These are phyloP conservation scores for Halophytophthora batemanensis DNA, from an alignment of 352 stramenopile species.

Conservation along the genomic window DNA sequence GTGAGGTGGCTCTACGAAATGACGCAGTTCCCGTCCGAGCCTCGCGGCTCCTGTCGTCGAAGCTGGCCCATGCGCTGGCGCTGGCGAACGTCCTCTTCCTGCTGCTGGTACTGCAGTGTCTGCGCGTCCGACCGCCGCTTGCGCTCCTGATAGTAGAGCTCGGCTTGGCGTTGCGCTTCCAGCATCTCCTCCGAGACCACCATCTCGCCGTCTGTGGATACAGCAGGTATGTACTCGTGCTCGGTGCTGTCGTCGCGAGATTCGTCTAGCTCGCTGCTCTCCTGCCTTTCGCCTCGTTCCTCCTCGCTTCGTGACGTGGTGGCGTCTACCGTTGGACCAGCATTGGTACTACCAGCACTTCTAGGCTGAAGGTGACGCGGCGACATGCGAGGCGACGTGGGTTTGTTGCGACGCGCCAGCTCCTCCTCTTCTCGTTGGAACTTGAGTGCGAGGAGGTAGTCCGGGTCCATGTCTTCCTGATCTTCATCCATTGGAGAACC, in stretches of 20 bases:
- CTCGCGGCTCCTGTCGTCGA: conserved; percentile 8
- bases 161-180: conserved; percentile 64
- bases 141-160: conserved; percentile 71
- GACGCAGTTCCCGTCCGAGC: not conserved
- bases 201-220: conserved; percentile 46
- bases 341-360: conserved; percentile 1
- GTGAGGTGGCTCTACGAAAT: not conserved
- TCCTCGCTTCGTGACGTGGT: not conserved
- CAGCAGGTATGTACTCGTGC: conserved; percentile 40
- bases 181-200: conserved; percentile 62
- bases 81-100: conserved; percentile 23
- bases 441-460: conserved; percentile 70
- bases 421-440: conserved; percentile 81
- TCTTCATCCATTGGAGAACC: conserved; percentile 8
- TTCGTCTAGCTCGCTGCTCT: conserved; percentile 17
- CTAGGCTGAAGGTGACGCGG: conserved; percentile 17
- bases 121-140: conserved; percentile 49
- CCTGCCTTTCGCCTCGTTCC: conserved; percentile 4
- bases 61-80: conserved; percentile 27
- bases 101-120: conserved; percentile 32
- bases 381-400: conserved; percentile 12
- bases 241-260: conserved; percentile 15
- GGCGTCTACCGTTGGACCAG: too few relatives aligned
- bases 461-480: conserved; percentile 35
- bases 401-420: conserved; percentile 21